These are phyloP conservation scores for Pholiota molesta DNA, from an alignment of 768 basidiomycete genomes.

Conservation along the genomic window DNA sequence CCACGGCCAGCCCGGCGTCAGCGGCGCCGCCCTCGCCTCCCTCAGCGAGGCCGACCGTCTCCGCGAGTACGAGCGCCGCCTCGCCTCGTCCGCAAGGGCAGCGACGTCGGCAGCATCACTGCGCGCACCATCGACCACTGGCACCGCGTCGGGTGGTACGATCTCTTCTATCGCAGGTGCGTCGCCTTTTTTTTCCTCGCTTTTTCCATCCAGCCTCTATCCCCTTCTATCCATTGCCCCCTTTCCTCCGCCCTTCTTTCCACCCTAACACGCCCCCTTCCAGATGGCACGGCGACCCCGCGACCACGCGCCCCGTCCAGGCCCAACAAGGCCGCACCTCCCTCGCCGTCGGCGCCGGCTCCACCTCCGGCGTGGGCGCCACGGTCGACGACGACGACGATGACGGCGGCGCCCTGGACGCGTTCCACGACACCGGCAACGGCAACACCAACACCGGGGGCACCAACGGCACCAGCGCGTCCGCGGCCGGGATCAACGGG, in stretches of 20 bases:
- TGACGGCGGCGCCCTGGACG: constrained; percentile 43
- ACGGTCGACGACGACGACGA: constrained; percentile 55
- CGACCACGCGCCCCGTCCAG: constrained; percentile 50
- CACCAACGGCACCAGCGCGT: constrained; percentile 26
- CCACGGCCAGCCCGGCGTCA: constrained; percentile 36
- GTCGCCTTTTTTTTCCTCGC: constrained; percentile 13
- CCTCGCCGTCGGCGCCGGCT: constrained; percentile 15
- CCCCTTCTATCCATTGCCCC: no score
- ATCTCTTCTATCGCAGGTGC: constrained; percentile 69
- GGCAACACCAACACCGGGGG: constrained; percentile 22
- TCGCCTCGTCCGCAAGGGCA: constrained; percentile 68
- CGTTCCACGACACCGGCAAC: constrained; percentile 38
- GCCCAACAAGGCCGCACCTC: constrained; percentile 33
- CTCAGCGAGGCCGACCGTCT: constrained; percentile 66
- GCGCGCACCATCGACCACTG: constrained; percentile 79
- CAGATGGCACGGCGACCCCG: constrained; percentile 72
- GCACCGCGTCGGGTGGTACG: constrained; percentile 79
- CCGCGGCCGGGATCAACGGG: constrained; percentile 17
- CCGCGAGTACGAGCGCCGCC: constrained; percentile 71
- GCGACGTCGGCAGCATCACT: constrained; percentile 74
- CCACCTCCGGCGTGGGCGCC: constrained; percentile 21
- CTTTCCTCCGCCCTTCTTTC: constrained; percentile 10
- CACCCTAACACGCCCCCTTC: background rate
- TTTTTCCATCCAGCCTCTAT: background rate
- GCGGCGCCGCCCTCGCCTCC: constrained; percentile 36